Evolutionary conservation across 495 filamentous ascomycete genomes (phyloP), one percentile per base, ranked within the genome.

Genomic region (Lasiosphaeris hirsuta): DNA sequence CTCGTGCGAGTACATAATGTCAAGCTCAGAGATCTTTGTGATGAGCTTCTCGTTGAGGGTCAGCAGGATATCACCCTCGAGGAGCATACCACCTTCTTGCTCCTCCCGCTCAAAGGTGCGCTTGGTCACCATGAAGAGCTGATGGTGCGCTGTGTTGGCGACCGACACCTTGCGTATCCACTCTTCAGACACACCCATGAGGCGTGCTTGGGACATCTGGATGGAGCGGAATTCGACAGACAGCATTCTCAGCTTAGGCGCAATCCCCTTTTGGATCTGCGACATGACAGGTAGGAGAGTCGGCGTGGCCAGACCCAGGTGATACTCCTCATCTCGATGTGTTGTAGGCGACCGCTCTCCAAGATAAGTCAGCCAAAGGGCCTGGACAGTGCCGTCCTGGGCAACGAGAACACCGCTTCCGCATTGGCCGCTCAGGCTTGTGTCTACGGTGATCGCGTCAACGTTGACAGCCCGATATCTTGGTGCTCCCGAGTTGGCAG

Each of bases 41-140:
- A 97, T 92, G 59, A 97, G 83, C 64, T 92, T 89, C 62, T 81
- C 89, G 68, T 97, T 95, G 23, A 99, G 76, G 2, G 89, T 92
- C 55, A 99, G 81, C 65, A 99, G 88, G 50, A 99, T 85, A 66
- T 99, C 94, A 41, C 90, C 90, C 72, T 99, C 94, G 44, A 89
- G 79, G 39, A 99, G 84, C 14, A 81, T 76, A 11, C 81, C 54
- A 30, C 52, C 61, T 23, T 63, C 85, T 38, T 85, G 87, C 63
- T 95, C 86, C 37, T 93, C 83, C 41, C 80, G 74, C 70, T 82
- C 81, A 60, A 81, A 82, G 10, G 79, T 82, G 49, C 78, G 70
- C 74, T 99, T 99, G 58, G 92, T 90, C 23, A 99, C 89, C 89
- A 99, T 95, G 77, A 99, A 99, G 17, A 99, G 82, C 71, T 97